Evolutionary conservation across 1,284 basidiomycete genomes (phyloP).

Genomic region (Microbotryomycetes sp.): DNA sequence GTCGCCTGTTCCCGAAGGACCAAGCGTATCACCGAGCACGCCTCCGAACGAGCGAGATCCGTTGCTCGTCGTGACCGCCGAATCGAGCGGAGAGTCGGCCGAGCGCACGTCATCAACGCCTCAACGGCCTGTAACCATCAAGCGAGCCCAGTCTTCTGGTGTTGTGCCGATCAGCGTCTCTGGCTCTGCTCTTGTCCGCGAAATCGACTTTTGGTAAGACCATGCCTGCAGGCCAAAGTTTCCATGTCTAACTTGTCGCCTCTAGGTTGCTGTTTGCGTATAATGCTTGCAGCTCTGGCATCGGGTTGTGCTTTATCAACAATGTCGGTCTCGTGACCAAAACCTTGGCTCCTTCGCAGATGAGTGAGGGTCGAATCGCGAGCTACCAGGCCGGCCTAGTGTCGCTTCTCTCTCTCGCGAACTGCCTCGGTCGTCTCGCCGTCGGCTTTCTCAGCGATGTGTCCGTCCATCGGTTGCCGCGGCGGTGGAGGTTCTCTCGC

Average conservation of each 20-base stretch:
- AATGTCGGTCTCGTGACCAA: constrained; percentile 16
- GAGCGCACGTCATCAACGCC: neutral
- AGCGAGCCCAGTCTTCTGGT: neutral
- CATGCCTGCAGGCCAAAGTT: neutral
- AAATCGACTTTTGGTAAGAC: constrained; percentile 23
- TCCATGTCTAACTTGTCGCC: too few species aligned
- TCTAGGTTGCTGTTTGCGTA: constrained; percentile 21
- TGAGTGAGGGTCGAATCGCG: constrained; percentile 2
- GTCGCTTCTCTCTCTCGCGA: constrained; percentile 29
- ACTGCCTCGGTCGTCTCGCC: constrained; percentile 25
- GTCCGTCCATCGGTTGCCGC: constrained; percentile 12
- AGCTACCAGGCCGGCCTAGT: constrained; percentile 22
- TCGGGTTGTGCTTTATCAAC: constrained; percentile 19
- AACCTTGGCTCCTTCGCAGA: constrained; percentile 3
- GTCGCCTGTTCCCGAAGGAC: too few species aligned
- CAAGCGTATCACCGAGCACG: too few species aligned
- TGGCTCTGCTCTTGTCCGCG: constrained; percentile 9
- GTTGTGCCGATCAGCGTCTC: constrained; percentile 5
- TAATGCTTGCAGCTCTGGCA: constrained; percentile 14
- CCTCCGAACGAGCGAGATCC: too few species aligned
- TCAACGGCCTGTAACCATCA: neutral
- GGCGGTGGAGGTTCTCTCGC: constrained; percentile 8
- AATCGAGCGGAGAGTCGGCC: neutral
- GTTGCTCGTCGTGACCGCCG: too few species aligned
- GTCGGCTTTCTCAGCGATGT: constrained; percentile 19